Conservation (phyloP, 2,329 filamentous ascomycete genomes). For the Drechmeria coniospora region DNA sequence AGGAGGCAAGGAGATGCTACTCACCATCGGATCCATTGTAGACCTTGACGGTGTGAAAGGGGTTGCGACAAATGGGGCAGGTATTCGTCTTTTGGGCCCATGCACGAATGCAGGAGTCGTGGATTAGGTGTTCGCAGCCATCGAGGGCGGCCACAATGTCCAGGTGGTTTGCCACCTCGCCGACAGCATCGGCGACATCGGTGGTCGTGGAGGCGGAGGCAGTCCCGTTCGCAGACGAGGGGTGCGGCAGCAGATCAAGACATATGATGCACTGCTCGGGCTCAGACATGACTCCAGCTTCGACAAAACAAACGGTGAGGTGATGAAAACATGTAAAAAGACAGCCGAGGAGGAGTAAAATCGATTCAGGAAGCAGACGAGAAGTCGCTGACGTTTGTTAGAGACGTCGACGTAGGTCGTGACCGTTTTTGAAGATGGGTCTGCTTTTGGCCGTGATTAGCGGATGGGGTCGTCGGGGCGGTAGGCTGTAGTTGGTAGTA, state of each 20-base stretch:
- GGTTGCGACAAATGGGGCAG: slow-evolving; percentile 88
- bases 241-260: slow-evolving; percentile 40
- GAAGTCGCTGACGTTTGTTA: slow-evolving; percentile 2
- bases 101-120: slow-evolving; percentile 80
- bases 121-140: slow-evolving; percentile 80
- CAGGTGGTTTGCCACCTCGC: slow-evolving; percentile 18
- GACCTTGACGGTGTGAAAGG: slow-evolving; percentile 81
- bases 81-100: slow-evolving; percentile 97
- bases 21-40: slow-evolving; percentile 64
- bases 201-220: slow-evolving; percentile 4
- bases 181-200: slow-evolving; percentile 4
- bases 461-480: slow-evolving; percentile 10
- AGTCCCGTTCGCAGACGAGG: slow-evolving; percentile 14
- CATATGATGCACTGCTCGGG: slow-evolving; percentile 57
- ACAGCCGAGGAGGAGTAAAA: slow-evolving; percentile 6
- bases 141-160: slow-evolving; percentile 43
- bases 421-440: slow-evolving; percentile 3
- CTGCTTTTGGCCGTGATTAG: slow-evolving; percentile 13
- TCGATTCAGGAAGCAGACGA: background rate
- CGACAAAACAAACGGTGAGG: slow-evolving; percentile 17
- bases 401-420: too few relatives aligned
- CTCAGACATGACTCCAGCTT: slow-evolving; percentile 31
- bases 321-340: slow-evolving; percentile 33
- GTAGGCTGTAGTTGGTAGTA: background rate
- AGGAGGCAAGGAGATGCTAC: slow-evolving; percentile 5